phyloP scores from a whole-genome alignment of 805 yeast genomes.

The Brettanomyces custersianus region DNA sequence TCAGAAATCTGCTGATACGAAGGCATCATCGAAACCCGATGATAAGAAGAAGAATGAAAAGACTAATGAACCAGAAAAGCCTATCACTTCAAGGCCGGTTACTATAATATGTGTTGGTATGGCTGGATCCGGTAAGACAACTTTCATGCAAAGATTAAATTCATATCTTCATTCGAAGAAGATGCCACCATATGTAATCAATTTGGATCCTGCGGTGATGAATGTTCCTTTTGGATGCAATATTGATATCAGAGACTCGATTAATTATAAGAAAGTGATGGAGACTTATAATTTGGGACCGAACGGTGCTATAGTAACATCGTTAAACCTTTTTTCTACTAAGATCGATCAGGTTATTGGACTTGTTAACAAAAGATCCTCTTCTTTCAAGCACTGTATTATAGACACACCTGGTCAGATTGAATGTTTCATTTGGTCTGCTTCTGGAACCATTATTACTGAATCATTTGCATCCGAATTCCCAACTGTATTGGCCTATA shows the following conservation, averaged over 20 bases:
- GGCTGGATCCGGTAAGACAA: constrained; percentile 87
- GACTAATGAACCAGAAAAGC: too few species aligned
- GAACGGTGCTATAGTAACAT: constrained; percentile 96
- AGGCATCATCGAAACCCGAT: too few species aligned
- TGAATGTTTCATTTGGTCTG: constrained; percentile 97
- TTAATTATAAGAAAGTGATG: constrained; percentile 94
- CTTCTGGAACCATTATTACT: constrained; percentile 92
- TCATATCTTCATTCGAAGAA: constrained; percentile 72
- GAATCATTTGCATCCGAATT: constrained; percentile 93
- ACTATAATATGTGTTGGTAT: constrained; percentile 33
- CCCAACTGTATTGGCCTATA: constrained; percentile 93
- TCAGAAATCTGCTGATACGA: too few species aligned
- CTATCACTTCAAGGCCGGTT: too few species aligned
- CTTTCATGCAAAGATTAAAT: constrained; percentile 91
- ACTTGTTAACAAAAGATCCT: constrained; percentile 70
- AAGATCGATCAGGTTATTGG: constrained; percentile 92
- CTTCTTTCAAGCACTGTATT: constrained; percentile 56
- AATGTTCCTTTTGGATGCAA: constrained; percentile 91
- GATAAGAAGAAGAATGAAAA: too few species aligned
- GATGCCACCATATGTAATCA: constrained; percentile 81
- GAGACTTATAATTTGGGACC: constrained; percentile 93
- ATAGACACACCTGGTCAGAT: constrained; percentile 99
- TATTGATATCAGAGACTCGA: constrained; percentile 93
- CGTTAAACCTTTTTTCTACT: constrained; percentile 84
- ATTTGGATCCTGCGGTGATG: constrained; percentile 92